Conservation (phyloP, 2,329 filamentous ascomycete species). For the Xylaria hypoxylon region DNA sequence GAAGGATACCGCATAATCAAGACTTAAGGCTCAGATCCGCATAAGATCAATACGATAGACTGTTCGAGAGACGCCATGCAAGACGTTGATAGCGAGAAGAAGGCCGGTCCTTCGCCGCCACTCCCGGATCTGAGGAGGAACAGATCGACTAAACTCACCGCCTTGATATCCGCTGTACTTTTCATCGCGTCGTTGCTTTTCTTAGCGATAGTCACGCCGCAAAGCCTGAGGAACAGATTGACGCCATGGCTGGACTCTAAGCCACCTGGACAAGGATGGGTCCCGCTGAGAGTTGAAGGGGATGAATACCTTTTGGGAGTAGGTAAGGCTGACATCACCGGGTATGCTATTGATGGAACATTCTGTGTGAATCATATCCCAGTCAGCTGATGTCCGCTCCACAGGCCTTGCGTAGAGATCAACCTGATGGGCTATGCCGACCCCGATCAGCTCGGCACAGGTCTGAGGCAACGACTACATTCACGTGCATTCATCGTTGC, state of each 20-base stretch:
- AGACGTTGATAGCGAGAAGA: conserved; percentile 31
- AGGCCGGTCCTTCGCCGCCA: conserved; percentile 32
- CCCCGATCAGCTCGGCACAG: conserved; percentile 82
- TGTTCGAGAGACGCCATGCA: conserved; percentile 23
- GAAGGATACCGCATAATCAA: not conserved
- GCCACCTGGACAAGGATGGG: conserved; percentile 15
- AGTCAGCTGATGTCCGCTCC: conserved; percentile 14
- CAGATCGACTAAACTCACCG: conserved; percentile 12
- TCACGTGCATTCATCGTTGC: conserved; percentile 91
- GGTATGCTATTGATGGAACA: conserved; percentile 38
- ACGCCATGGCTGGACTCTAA: conserved; percentile 17
- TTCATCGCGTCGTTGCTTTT: conserved; percentile 23
- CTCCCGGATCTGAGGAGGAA: conserved; percentile 13
- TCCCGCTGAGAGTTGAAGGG: conserved; percentile 20
- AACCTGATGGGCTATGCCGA: conserved; percentile 94
- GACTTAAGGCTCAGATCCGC: not conserved
- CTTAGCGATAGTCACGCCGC: conserved; percentile 13
- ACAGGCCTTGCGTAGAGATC: conserved; percentile 84
- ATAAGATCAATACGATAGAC: conserved; percentile 11
- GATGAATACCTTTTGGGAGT: conserved; percentile 65
- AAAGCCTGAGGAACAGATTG: conserved; percentile 20
- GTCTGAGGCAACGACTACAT: conserved; percentile 87
- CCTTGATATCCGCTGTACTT: conserved; percentile 14
- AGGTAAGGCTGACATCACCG: conserved; percentile 70
- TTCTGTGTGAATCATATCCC: not conserved